These are phyloP conservation scores for Fusarium sp. DNA, from an alignment of 2,329 filamentous ascomycete species.

Conservation along the genomic window DNA sequence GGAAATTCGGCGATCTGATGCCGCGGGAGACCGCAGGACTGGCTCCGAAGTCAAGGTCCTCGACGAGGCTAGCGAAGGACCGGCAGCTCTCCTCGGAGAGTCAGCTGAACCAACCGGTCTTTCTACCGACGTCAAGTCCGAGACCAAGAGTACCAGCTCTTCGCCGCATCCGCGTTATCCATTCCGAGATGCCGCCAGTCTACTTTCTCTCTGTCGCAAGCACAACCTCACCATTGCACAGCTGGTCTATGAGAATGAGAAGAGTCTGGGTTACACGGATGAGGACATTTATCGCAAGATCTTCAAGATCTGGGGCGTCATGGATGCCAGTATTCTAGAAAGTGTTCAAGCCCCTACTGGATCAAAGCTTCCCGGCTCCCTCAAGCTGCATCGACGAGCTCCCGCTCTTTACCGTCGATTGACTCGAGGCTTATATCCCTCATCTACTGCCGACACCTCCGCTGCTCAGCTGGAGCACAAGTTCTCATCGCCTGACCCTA, in stretches of 20 bases:
- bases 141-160: conserved; percentile 29
- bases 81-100: conserved; percentile 22
- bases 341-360: conserved; percentile 60
- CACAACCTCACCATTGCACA: conserved; percentile 66
- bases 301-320: conserved; percentile 63
- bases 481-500: conserved; percentile 14
- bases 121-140: conserved; percentile 33
- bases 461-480: conserved; percentile 29
- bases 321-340: conserved; percentile 64
- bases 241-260: conserved; percentile 65
- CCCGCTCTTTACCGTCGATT: conserved; percentile 60
- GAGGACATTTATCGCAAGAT: conserved; percentile 62
- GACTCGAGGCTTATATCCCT: conserved; percentile 61
- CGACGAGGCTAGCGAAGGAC: conserved; percentile 39
- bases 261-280: conserved; percentile 63
- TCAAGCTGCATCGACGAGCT: conserved; percentile 61
- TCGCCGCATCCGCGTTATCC: conserved; percentile 58
- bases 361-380: conserved; percentile 58
- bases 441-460: conserved; percentile 32
- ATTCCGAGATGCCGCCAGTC: conserved; percentile 61
- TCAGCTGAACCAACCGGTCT: conserved; percentile 10
- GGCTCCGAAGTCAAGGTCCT: conserved; percentile 58
- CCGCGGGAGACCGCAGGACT: conserved; percentile 59
- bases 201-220: conserved; percentile 61
- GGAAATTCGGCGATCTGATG: conserved; percentile 61